These are phyloP conservation scores for Leishmania tarentolae DNA, from an alignment of 208 protist genomes.

Conservation along the genomic window DNA sequence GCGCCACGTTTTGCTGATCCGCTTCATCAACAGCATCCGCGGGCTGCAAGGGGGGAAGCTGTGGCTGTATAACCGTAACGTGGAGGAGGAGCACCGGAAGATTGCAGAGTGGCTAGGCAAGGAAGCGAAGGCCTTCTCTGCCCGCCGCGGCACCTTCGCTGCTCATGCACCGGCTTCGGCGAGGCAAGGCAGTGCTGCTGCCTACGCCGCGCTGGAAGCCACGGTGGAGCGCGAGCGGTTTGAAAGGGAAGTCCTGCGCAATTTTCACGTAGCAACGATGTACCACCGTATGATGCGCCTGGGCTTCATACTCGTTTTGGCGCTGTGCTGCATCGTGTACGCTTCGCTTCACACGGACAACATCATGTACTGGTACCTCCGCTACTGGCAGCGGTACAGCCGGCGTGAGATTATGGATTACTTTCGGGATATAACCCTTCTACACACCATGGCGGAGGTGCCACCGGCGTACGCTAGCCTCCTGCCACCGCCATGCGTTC, in stretches of 20 bases:
- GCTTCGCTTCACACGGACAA: conserved; percentile 61
- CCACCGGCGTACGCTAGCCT: conserved; percentile 70
- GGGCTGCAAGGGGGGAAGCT: conserved; percentile 41
- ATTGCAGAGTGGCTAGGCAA: conserved; percentile 62
- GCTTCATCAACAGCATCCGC: conserved; percentile 67
- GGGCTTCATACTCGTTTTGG: conserved; percentile 34
- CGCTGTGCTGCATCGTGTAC: conserved; percentile 51
- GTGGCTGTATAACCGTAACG: conserved; percentile 79
- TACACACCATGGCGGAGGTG: conserved; percentile 68
- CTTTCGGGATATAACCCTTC: conserved; percentile 61
- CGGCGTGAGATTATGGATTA: conserved; percentile 55
- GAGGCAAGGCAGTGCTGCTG: not conserved
- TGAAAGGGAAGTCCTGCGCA: conserved; percentile 68
- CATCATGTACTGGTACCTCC: conserved; percentile 63
- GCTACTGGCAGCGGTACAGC: conserved; percentile 45
- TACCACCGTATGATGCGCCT: conserved; percentile 80
- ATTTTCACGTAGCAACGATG: conserved; percentile 79
- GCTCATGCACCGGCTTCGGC: conserved; percentile 1
- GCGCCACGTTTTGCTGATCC: conserved; percentile 73
- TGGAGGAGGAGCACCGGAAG: conserved; percentile 69
- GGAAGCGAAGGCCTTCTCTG: conserved; percentile 21
- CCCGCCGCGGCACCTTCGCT: not conserved
- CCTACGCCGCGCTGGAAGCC: conserved; percentile 23
- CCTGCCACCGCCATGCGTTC: conserved; percentile 71
- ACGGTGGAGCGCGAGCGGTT: conserved; percentile 81